These are phyloP conservation scores for Ramaria sp. DNA, from an alignment of 768 basidiomycete genomes.

Conservation along the genomic window DNA sequence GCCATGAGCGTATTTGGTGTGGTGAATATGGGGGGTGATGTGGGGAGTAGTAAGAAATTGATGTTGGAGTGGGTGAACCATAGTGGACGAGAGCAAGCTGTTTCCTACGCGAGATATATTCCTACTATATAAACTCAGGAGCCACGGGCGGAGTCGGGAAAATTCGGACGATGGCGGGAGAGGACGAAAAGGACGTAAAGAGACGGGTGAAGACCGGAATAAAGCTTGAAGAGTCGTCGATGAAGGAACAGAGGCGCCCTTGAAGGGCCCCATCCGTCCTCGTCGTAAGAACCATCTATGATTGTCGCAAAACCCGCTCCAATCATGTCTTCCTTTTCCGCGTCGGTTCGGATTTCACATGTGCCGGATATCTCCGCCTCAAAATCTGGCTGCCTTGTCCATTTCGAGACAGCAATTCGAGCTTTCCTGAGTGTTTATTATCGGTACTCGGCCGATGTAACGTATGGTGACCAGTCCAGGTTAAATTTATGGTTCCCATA, in stretches of 20 bases:
- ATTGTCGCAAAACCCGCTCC: too few species aligned
- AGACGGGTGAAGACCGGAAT: background rate
- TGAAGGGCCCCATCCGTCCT: background rate
- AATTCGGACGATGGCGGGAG: slow-evolving; percentile 3
- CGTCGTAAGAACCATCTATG: background rate
- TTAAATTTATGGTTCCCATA: too few species aligned
- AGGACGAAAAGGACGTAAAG: background rate
- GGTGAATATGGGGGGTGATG: slow-evolving; percentile 82
- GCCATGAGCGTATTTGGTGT: slow-evolving; percentile 74
- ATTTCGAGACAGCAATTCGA: too few species aligned
- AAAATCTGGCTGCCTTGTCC: too few species aligned
- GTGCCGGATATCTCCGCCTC: too few species aligned
- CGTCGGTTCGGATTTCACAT: too few species aligned
- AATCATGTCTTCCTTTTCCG: too few species aligned
- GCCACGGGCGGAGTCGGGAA: slow-evolving; percentile 6
- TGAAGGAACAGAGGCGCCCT: background rate
- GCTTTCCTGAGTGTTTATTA: too few species aligned
- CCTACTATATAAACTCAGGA: slow-evolving; percentile 5
- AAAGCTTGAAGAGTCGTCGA: background rate
- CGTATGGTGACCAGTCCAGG: too few species aligned
- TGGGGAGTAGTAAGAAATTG: slow-evolving; percentile 52
- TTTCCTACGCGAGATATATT: background rate
- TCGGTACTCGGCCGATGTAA: too few species aligned
- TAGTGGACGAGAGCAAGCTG: slow-evolving; percentile 22
- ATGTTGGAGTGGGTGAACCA: slow-evolving; percentile 46